These are phyloP conservation scores for Conticribra guillardii DNA, from an alignment of 108 stramenopile genomes.

Conservation along the genomic window DNA sequence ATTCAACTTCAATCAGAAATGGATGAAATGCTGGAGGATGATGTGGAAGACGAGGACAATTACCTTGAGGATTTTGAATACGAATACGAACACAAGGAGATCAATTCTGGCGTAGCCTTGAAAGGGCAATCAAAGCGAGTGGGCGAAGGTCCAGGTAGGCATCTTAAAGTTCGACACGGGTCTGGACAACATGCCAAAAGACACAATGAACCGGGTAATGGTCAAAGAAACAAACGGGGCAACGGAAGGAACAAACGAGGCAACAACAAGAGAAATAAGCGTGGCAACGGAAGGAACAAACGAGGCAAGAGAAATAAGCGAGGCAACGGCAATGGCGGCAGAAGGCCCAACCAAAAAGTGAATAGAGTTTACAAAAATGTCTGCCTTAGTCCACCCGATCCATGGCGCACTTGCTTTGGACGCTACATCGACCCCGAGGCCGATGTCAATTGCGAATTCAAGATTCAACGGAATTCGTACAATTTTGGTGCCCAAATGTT, in stretches of 20 bases:
- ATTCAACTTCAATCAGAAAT: background rate
- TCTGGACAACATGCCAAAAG: no score
- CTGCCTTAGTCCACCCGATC: slow-evolving; percentile 23
- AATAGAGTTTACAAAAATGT: slow-evolving; percentile 3
- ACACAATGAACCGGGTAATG: no score
- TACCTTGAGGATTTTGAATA: background rate
- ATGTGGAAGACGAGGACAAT: background rate
- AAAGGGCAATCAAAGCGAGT: background rate
- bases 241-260: background rate
- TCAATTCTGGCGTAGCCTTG: background rate
- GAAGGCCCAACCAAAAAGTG: background rate
- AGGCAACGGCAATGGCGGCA: background rate
- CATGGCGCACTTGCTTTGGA: slow-evolving; percentile 13
- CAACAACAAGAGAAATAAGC: background rate
- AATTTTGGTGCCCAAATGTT: slow-evolving; percentile 15
- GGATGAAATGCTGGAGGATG: background rate
- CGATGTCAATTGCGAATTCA: background rate
- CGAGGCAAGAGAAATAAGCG: background rate
- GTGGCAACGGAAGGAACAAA: background rate
- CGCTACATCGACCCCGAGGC: slow-evolving; percentile 1
- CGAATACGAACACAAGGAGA: background rate
- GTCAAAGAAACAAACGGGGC: background rate
- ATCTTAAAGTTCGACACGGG: background rate
- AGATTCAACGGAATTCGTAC: slow-evolving; percentile 13
- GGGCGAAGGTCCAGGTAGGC: no score